These are phyloP conservation scores for Aulographum hederae DNA, from an alignment of 2,329 filamentous ascomycete genomes.

Conservation along the genomic window DNA sequence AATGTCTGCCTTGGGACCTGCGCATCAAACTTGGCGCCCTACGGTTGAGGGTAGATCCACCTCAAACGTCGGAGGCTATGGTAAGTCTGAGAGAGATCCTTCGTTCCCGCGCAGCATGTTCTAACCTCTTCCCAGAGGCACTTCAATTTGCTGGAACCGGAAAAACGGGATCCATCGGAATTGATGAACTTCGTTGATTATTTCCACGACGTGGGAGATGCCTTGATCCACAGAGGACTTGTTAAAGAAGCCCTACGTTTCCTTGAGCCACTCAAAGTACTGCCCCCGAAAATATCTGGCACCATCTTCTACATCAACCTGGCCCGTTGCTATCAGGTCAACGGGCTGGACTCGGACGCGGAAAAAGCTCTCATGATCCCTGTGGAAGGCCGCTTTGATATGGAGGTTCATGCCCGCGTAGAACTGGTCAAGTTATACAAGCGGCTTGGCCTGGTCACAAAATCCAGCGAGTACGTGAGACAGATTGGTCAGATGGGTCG, in stretches of 20 bases:
- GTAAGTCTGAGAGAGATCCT: slow-evolving; percentile 33
- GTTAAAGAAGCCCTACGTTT: slow-evolving; percentile 39
- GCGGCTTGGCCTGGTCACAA: not conserved
- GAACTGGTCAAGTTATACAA: slow-evolving; percentile 5
- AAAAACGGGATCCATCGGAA: slow-evolving; percentile 20
- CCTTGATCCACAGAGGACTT: slow-evolving; percentile 31
- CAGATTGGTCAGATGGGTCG: not conserved
- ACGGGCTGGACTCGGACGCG: slow-evolving; percentile 27
- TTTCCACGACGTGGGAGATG: slow-evolving; percentile 53
- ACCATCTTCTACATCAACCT: slow-evolving; percentile 32
- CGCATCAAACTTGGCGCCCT: slow-evolving; percentile 71
- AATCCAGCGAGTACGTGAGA: not conserved
- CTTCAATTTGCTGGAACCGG: slow-evolving; percentile 47
- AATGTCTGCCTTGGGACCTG: slow-evolving; percentile 61
- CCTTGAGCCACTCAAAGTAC: slow-evolving; percentile 28
- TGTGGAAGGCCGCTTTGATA: slow-evolving; percentile 1
- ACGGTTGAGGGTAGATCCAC: slow-evolving; percentile 50
- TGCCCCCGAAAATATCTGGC: slow-evolving; percentile 27
- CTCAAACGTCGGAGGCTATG: slow-evolving; percentile 50
- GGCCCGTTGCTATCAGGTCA: slow-evolving; percentile 50
- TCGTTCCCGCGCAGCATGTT: too few relatives aligned
- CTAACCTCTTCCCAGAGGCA: slow-evolving; percentile 33
- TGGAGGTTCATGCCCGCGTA: too few relatives aligned
- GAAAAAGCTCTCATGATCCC: slow-evolving; percentile 1
- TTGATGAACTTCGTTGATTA: slow-evolving; percentile 53